Base-by-base conservation (phyloP, 1,284 basidiomycete species). In the Naganishia sp. region DNA sequence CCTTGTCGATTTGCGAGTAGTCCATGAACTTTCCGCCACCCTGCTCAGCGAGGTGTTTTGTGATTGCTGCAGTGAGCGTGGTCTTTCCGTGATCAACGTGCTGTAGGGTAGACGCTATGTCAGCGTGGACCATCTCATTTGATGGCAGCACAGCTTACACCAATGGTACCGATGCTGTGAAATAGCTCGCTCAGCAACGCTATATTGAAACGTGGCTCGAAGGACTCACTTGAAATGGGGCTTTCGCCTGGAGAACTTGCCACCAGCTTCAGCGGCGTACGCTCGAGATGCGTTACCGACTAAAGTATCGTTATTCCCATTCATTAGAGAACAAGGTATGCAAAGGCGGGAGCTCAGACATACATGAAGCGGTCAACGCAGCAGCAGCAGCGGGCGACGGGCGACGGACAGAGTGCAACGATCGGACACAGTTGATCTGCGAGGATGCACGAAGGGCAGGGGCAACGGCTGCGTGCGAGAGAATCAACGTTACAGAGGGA, bases 1-100 rank as follows among this genome's bases (percentile, higher is more conserved):
- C 96, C 84, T 94, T 97, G 89, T 99, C 96, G 76, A 99, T 99
- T 81, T 94, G 88, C 64, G 86, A 87, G 83, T 99, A 99, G 85
- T 95, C 95, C 72, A 96, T 90, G 82, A 99, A 99, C 80, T 89
- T 93, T 71, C 93, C 94, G 64, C 79, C 80, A 63, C 89, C 90
- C 72, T 90, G 88, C 68, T 88, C 85, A 46, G 95, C 83, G 65
- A 99, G 87, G 69, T 94, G 90, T 81, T 94, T 99, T 75, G 96
- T 99, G 80, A 99, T 99, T 69, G 96, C 94, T 60, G 96, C 96
- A 11, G 96, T 99, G 72, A 99, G 83, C 1, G 96, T 99, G 15
- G 96, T 99, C 84, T 85, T 94, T 71, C 92, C 92, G 77, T 94
- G 92, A 80, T 94, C 92, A 79, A 95, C 92, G 76, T 94, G 92